Conservation (phyloP, 2,329 filamentous ascomycete genomes). For the Fusarium oxysporum region DNA sequence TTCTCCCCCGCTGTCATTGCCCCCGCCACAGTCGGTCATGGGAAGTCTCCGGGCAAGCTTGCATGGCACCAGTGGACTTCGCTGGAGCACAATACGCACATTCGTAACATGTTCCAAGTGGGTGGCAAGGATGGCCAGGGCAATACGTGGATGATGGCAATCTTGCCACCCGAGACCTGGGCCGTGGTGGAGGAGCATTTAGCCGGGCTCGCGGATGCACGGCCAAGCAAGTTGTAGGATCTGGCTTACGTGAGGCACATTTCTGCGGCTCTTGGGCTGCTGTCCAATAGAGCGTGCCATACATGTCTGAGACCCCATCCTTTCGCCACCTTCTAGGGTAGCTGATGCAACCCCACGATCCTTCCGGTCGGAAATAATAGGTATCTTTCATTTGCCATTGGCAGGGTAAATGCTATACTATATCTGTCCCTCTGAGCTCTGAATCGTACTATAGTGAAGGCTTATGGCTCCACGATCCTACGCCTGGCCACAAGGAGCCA, state of each 20-base stretch:
- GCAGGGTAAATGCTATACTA: neutral
- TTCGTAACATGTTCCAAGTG: slow-evolving; percentile 14
- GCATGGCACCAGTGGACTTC: slow-evolving; percentile 12
- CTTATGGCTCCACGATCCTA: neutral
- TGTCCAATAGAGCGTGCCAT: neutral
- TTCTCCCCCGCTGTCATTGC: neutral
- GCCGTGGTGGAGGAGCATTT: neutral
- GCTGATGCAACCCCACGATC: neutral
- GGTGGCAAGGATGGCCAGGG: slow-evolving; percentile 1
- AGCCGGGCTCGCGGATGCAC: neutral
- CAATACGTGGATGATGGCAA: slow-evolving; percentile 14
- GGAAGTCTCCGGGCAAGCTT: neutral
- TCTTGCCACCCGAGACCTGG: neutral
- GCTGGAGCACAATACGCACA: neutral
- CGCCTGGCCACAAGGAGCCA: neutral
- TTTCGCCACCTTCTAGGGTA: neutral
- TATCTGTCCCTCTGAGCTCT: neutral
- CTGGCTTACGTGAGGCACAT: neutral
- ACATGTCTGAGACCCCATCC: neutral
- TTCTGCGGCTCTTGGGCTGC: neutral
- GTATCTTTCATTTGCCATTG: neutral
- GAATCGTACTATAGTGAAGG: neutral
- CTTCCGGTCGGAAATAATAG: neutral
- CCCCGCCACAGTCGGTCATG: neutral
- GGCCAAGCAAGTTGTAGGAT: slow-evolving; percentile 5